Conservation (phyloP, 768 basidiomycete species). For the Termitomyces sp. region DNA sequence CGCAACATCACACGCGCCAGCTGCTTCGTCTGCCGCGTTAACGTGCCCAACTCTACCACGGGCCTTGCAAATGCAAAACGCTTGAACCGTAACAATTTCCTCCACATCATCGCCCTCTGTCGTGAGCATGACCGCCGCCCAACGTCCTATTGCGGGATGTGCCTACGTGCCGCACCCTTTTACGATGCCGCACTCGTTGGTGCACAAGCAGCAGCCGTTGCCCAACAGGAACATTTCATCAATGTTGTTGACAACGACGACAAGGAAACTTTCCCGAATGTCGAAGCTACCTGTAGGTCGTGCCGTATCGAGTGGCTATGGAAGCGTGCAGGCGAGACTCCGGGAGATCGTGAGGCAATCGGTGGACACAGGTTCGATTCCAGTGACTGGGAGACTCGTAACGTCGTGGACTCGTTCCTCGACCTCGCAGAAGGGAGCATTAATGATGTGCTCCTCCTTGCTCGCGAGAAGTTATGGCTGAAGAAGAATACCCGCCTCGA, state of each 20-base stretch:
- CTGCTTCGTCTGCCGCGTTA: slow-evolving; percentile 72
- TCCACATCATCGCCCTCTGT: slow-evolving; percentile 54
- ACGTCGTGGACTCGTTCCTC: slow-evolving; percentile 67
- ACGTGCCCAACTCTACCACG: slow-evolving; percentile 46
- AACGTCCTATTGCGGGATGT: slow-evolving; percentile 61
- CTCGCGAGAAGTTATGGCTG: slow-evolving; percentile 73
- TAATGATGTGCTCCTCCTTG: slow-evolving; percentile 55
- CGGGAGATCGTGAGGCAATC: slow-evolving; percentile 55
- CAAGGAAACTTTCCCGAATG: slow-evolving; percentile 61
- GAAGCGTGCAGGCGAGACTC: slow-evolving; percentile 48
- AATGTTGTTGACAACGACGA: slow-evolving; percentile 72
- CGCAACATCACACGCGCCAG: slow-evolving; percentile 52
- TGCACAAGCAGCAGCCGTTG: slow-evolving; percentile 16
- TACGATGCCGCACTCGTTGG: slow-evolving; percentile 29
- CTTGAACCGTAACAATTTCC: slow-evolving; percentile 34
- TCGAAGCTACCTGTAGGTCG: slow-evolving; percentile 64
- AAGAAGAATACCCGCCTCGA: slow-evolving; percentile 60
- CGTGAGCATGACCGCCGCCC: slow-evolving; percentile 60
- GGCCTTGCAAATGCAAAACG: slow-evolving; percentile 58
- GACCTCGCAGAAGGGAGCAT: slow-evolving; percentile 73
- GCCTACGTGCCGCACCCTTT: slow-evolving; percentile 60
- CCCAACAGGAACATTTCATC: slow-evolving; percentile 30
- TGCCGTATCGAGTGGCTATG: slow-evolving; percentile 70
- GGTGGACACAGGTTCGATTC: slow-evolving; percentile 41
- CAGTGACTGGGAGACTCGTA: slow-evolving; percentile 67